phyloP scores from a whole-genome alignment of 1,139 yeast genomes.

The Kodamaea ohmeri region DNA sequence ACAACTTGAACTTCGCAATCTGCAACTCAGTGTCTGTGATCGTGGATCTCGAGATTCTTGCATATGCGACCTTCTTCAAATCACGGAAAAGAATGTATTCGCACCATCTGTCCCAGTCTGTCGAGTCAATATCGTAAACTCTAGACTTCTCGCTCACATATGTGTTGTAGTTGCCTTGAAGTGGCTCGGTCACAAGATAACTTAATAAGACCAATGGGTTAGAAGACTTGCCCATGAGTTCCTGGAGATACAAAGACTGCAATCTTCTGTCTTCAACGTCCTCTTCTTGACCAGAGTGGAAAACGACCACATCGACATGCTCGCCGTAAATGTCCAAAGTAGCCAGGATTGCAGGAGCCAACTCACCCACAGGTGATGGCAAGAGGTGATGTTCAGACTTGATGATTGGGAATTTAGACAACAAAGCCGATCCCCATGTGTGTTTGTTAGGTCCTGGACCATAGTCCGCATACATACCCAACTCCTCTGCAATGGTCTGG shows the following conservation, averaged over 20 bases:
- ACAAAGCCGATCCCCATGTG: slow-evolving; percentile 94
- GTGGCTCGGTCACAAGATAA: slow-evolving; percentile 84
- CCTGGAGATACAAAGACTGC: slow-evolving; percentile 74
- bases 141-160: slow-evolving; percentile 82
- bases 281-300: slow-evolving; percentile 98
- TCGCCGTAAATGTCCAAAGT: slow-evolving; percentile 89
- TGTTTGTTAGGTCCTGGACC: slow-evolving; percentile 98
- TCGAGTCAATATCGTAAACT: slow-evolving; percentile 89
- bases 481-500: slow-evolving; percentile 85
- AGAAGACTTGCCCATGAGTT: slow-evolving; percentile 73
- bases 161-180: slow-evolving; percentile 85
- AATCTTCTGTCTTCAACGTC: slow-evolving; percentile 89
- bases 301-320: slow-evolving; percentile 85
- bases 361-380: slow-evolving; percentile 95
- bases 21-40: slow-evolving; percentile 97
- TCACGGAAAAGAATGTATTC: slow-evolving; percentile 89
- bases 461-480: slow-evolving; percentile 91
- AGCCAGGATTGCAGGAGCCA: slow-evolving; percentile 97
- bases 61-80: slow-evolving; percentile 86
- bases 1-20: slow-evolving; percentile 82
- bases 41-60: slow-evolving; percentile 88
- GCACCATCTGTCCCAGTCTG: slow-evolving; percentile 98
- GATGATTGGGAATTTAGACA: slow-evolving; percentile 91
- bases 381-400: slow-evolving; percentile 85
- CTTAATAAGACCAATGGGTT: slow-evolving; percentile 82